Conservation (phyloP, 176 grass and related monocot genomes). For the Tuctoria greenei region DNA sequence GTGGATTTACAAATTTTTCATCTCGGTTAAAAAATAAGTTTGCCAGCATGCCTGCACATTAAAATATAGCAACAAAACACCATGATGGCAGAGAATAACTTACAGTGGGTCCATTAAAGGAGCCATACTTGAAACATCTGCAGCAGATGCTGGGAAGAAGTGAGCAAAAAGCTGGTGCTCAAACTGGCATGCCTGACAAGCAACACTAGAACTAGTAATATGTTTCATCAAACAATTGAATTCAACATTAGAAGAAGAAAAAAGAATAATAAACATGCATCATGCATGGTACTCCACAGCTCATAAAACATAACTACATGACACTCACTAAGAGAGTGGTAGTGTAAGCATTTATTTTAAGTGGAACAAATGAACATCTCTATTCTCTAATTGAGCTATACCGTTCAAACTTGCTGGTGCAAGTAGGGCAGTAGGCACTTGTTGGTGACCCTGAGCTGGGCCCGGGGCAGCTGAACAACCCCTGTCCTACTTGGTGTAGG, state of each 20-base stretch:
- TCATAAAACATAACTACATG: slow-evolving; percentile 9
- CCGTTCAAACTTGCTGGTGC: neutral
- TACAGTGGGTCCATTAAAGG: slow-evolving; percentile 94
- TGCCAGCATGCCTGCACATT: neutral
- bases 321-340: neutral
- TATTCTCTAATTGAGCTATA: neutral
- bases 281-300: neutral
- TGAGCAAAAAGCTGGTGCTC: slow-evolving; percentile 99
- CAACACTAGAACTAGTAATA: slow-evolving; percentile 49
- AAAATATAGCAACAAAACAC: slow-evolving; percentile 10
- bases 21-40: slow-evolving; percentile 16
- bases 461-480: no score
- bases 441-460: no score
- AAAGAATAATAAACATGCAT: slow-evolving; percentile 1
- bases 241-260: slow-evolving; percentile 4
- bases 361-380: neutral
- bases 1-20: slow-evolving; percentile 28
- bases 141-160: slow-evolving; percentile 88
- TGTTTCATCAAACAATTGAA: slow-evolving; percentile 7
- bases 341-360: neutral
- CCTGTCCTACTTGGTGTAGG: no score
- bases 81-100: slow-evolving; percentile 40
- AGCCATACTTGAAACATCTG: slow-evolving; percentile 78
- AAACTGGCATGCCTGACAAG: slow-evolving; percentile 91
- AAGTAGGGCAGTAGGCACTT: no score